phyloP scores from a whole-genome alignment of 495 filamentous ascomycete genomes.

The Staphylotrichum tortipilum region DNA sequence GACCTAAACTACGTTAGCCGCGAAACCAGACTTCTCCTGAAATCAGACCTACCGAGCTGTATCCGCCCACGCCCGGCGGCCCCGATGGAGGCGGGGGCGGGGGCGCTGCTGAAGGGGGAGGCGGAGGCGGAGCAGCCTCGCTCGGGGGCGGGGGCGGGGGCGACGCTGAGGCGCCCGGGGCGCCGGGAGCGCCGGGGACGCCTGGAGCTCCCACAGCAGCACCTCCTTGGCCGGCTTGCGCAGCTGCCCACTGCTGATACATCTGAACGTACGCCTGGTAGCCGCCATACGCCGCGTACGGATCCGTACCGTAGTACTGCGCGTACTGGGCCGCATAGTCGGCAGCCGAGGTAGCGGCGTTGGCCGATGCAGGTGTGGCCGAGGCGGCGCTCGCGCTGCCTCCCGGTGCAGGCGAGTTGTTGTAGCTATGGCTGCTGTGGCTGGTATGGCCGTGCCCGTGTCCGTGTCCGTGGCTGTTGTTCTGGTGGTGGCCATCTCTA shows the following conservation, averaged over 20 bases:
- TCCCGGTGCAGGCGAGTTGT: slow-evolving; percentile 31
- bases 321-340: slow-evolving; percentile 76
- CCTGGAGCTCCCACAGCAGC: slow-evolving; percentile 20
- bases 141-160: slow-evolving; percentile 54
- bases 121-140: slow-evolving; percentile 58
- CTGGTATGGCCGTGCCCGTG: too few species aligned
- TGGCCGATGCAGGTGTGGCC: slow-evolving; percentile 23
- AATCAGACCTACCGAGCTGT: slow-evolving; percentile 53
- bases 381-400: slow-evolving; percentile 27
- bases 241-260: slow-evolving; percentile 57
- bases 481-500: slow-evolving; percentile 30
- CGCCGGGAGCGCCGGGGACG: too few species aligned
- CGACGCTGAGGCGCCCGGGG: slow-evolving; percentile 40
- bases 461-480: too few species aligned
- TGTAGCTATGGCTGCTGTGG: slow-evolving; percentile 26
- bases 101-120: slow-evolving; percentile 41
- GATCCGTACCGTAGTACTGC: slow-evolving; percentile 73
- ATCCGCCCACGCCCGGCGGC: slow-evolving; percentile 50
- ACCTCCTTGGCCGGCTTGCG: slow-evolving; percentile 23
- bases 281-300: slow-evolving; percentile 88
- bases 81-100: slow-evolving; percentile 58
- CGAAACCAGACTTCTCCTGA: neutral
- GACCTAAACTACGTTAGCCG: slow-evolving; percentile 31
- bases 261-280: slow-evolving; percentile 63
- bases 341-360: slow-evolving; percentile 33